Percentiles rank a stretch among this genome's conserved stretches.
Evolutionary conservation across 306 rosid genomes (phyloP).

Genomic region (Pterocarpus santalinus): DNA sequence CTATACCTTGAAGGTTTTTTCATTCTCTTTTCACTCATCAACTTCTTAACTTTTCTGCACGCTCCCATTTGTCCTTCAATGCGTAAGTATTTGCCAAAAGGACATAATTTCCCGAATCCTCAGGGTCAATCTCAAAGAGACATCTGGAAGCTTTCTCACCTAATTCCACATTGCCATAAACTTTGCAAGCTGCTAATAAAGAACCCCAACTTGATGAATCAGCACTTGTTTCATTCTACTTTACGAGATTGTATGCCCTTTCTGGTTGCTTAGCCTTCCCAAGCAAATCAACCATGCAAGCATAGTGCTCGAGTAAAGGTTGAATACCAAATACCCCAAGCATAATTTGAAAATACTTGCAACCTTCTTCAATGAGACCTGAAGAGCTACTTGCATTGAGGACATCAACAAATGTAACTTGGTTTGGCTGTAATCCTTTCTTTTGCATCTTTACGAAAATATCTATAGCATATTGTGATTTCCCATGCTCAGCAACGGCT

Average conservation of each 20-base stretch:
- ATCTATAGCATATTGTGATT: constrained; percentile 61
- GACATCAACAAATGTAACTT: constrained; percentile 64
- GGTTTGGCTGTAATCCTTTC: constrained; percentile 73
- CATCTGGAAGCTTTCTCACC: constrained; percentile 72
- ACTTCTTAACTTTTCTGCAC: constrained; percentile 64
- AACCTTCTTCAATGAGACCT: constrained; percentile 72
- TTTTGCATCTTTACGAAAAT: constrained; percentile 70
- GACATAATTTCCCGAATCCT: constrained; percentile 65
- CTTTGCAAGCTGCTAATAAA: constrained; percentile 76
- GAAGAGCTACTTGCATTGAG: constrained; percentile 76
- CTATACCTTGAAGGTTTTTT: constrained; percentile 70
- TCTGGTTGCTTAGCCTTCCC: constrained; percentile 74
- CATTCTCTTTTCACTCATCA: constrained; percentile 59
- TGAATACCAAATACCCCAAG: constrained; percentile 58
- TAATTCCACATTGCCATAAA: constrained; percentile 68
- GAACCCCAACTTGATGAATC: constrained; percentile 80
- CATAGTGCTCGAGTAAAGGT: constrained; percentile 70
- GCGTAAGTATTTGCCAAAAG: constrained; percentile 78
- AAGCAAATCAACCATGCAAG: constrained; percentile 79
- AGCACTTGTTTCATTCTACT: constrained; percentile 45
- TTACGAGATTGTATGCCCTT: constrained; percentile 62
- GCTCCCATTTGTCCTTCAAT: constrained; percentile 65
- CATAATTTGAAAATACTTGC: constrained; percentile 69
- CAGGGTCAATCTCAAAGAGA: constrained; percentile 69
- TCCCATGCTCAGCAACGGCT: constrained; percentile 79